These are phyloP conservation scores for Lithocarpus polystachyus DNA, from an alignment of 306 rosid genomes.

Conservation along the genomic window DNA sequence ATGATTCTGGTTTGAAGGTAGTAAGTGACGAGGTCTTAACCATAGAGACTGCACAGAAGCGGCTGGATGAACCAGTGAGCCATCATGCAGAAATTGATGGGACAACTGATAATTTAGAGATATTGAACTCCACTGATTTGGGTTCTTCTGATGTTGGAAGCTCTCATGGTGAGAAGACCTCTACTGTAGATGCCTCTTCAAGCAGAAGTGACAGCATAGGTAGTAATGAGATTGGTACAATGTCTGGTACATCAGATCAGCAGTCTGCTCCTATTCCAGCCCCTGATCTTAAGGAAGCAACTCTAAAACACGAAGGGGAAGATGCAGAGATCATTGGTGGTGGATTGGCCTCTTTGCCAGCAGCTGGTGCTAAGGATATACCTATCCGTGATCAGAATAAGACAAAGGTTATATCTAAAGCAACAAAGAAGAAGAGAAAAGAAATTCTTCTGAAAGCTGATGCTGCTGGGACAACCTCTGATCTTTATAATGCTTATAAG, in stretches of 20 bases:
- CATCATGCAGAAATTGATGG: constrained; percentile 32
- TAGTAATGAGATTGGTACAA: constrained; percentile 30
- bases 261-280: constrained; percentile 22
- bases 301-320: constrained; percentile 38
- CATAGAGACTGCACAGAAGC: constrained; percentile 28
- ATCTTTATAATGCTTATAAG: constrained; percentile 94
- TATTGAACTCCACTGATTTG: constrained; percentile 19
- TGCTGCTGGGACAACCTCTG: constrained; percentile 91
- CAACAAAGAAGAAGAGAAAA: constrained; percentile 54
- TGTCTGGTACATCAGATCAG: constrained; percentile 31
- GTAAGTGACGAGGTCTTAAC: constrained; percentile 23
- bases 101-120: constrained; percentile 20
- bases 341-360: constrained; percentile 30
- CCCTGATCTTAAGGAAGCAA: constrained; percentile 32
- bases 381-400: constrained; percentile 47
- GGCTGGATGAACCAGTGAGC: constrained; percentile 33
- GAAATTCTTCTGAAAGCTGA: constrained; percentile 83
- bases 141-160: constrained; percentile 23
- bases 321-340: constrained; percentile 35
- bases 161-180: constrained; percentile 12
- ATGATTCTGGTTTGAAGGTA: constrained; percentile 21
- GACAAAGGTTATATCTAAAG: constrained; percentile 42
- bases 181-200: constrained; percentile 19
- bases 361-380: constrained; percentile 48
- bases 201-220: constrained; percentile 33